These are phyloP conservation scores for Lasiodiplodia citricola DNA, from an alignment of 2,329 filamentous ascomycete species.

Conservation along the genomic window DNA sequence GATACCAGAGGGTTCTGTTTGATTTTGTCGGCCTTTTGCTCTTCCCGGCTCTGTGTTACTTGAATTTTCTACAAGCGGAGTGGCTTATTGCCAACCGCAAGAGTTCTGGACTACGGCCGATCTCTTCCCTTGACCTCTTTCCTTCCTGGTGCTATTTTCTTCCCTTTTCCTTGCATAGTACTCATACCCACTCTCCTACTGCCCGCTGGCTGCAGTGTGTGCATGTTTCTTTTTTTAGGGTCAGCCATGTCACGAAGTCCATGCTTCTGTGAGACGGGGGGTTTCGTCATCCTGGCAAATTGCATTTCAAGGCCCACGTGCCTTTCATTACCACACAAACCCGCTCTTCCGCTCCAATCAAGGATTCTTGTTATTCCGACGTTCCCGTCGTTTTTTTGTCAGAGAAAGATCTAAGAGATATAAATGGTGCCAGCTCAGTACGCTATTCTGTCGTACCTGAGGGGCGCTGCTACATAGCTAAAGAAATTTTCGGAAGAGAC, in stretches of 20 bases:
- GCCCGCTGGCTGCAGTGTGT: slow-evolving; percentile 12
- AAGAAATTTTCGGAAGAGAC: neutral
- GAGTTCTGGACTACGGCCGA: slow-evolving; percentile 12
- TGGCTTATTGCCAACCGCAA: slow-evolving; percentile 2
- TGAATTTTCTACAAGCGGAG: slow-evolving; percentile 9
- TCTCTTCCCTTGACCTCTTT: neutral
- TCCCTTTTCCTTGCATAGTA: slow-evolving; percentile 6
- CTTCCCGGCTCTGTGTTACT: slow-evolving; percentile 18
- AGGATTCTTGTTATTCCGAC: neutral
- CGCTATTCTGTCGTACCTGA: neutral
- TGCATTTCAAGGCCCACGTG: slow-evolving; percentile 11
- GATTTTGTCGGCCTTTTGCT: slow-evolving; percentile 10
- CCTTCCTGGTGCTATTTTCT: slow-evolving; percentile 1
- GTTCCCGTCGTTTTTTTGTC: neutral
- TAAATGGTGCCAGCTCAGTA: neutral
- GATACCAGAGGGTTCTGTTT: slow-evolving; percentile 21
- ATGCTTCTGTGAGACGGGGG: slow-evolving; percentile 16
- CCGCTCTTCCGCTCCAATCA: neutral
- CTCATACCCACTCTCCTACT: slow-evolving; percentile 18
- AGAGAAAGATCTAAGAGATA: neutral
- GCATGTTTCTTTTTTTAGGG: slow-evolving; percentile 24
- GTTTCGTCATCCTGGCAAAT: slow-evolving; percentile 18
- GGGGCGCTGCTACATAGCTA: neutral
- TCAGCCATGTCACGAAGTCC: slow-evolving; percentile 20
- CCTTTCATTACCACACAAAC: slow-evolving; percentile 11